Evolutionary conservation across 2,329 filamentous ascomycete genomes (phyloP), one percentile per base, ranked within the genome.

Genomic region (Volutella citrinella): DNA sequence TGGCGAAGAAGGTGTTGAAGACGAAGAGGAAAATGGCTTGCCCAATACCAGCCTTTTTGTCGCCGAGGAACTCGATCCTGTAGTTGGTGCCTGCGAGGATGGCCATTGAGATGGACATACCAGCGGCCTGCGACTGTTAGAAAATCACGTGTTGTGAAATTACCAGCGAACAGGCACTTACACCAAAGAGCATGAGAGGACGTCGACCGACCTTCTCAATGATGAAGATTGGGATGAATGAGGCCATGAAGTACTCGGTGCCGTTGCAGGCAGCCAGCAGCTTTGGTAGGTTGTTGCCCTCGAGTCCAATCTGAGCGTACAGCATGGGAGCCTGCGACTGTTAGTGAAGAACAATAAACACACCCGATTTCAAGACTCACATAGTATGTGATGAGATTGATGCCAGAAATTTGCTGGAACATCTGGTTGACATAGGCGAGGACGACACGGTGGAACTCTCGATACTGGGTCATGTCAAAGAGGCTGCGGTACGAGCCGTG

Each of bases 51-150:
- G n/a, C n/a, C n/a, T n/a, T n/a, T n/a, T n/a, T n/a, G n/a, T n/a
- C n/a, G n/a, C n/a, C n/a, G n/a, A n/a, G n/a, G n/a, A n/a, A n/a
- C n/a, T n/a, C n/a, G n/a, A n/a, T n/a, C n/a, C n/a, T n/a, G n/a
- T n/a, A 49, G 1, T 46, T 40, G 2, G 55, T 49, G 22, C 57
- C 56, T 5, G 61, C 57, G 36, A 74, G 59, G 32, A 84, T 64
- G 9, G 76, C 66, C 80, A 84, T 83, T 32, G 70, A 75, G 3
- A 74, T 54, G 79, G 20, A 75, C 80, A 84, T 84, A 15, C 78
- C 78, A 29, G 74, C 62, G 0, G 78, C n/a, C n/a, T n/a, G n/a
- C n/a, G n/a, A n/a, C n/a, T n/a, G n/a, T n/a, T n/a, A n/a, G n/a
- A n/a, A n/a, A n/a, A n/a, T n/a, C n/a, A n/a, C n/a, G n/a, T n/a